Conservation (phyloP, 352 stramenopile genomes). For the Phytophthora agathidicida region DNA sequence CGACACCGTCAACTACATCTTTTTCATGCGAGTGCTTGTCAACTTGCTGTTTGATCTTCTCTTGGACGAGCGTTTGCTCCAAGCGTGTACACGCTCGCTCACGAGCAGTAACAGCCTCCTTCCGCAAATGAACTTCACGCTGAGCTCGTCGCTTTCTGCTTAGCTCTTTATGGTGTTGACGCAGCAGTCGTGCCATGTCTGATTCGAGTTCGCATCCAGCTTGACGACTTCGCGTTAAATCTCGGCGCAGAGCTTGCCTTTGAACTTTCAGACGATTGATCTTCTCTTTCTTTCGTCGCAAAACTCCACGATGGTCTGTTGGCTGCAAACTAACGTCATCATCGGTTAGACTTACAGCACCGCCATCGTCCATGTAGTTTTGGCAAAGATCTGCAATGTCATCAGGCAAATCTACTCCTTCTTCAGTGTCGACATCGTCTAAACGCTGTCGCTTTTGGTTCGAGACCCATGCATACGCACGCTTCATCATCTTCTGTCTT, state of each 20-base stretch:
- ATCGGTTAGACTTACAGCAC: not conserved
- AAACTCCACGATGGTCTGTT: not conserved
- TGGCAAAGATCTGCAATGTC: constrained; percentile 6
- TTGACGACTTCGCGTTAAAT: constrained; percentile 13
- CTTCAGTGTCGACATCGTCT: not conserved
- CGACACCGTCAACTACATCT: not conserved
- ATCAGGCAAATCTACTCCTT: constrained; percentile 5
- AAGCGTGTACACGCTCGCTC: not conserved
- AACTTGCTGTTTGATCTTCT: not conserved
- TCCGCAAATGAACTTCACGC: not conserved
- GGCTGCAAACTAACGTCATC: not conserved
- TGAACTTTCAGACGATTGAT: constrained; percentile 4
- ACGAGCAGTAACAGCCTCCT: not conserved
- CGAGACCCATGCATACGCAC: not conserved
- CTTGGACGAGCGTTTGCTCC: not conserved
- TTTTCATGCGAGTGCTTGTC: not conserved
- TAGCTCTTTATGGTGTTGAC: constrained; percentile 3
- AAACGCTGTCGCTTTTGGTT: not conserved
- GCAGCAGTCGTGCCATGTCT: constrained; percentile 9
- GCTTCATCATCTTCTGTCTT: constrained; percentile 9
- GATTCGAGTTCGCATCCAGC: constrained; percentile 6
- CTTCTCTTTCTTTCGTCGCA: constrained; percentile 4
- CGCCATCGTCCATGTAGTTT: constrained; percentile 3
- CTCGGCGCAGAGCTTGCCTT: constrained; percentile 1
- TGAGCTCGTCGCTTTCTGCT: not conserved